Evolutionary conservation across 2,329 filamentous ascomycete genomes (phyloP), one percentile per base, ranked within the genome.

Genomic region (Botrytis elliptica): DNA sequence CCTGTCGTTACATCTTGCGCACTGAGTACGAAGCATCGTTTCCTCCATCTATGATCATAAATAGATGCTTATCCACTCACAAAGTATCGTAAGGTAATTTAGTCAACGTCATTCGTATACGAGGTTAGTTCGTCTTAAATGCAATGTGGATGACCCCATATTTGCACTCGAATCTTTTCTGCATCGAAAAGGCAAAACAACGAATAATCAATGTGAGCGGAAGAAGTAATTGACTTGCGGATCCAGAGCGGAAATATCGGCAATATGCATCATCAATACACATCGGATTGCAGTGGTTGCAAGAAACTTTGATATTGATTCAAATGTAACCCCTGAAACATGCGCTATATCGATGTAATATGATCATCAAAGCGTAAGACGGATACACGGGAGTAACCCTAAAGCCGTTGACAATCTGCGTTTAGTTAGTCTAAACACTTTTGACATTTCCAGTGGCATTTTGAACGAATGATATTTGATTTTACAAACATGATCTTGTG

Each of bases 221-320:
- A 36, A n/a, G n/a, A 67, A 52, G 14, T 33, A 38, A 3, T n/a
- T 16, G 29, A 20, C 36, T 16, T 67, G 52, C 44, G 44, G 22
- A 49, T 42, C 49, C 18, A 42, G 49, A 57, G 36, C 65, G 65
- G 65, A 57, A 68, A 29, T 18, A 38, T 68, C 65, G 65, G 49
- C 16, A 42, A 67, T 42, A 29, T 52, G 4, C 25, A n/a, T 64
- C 25, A 29, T 42, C 62, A 63, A 38, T 29, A 52, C 44, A 29
- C 62, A 5, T 64, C 22, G 16, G 4, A 44, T 64, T 46, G 18
- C 42, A 65, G 16, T 46, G 52, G 18, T 33, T 33, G 38, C 14
- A 64, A 46, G n/a, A 5, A 62, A 40, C 3, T 40, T 40, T 25
- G 38, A 40, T 42, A n/a, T 46, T 22, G 20, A 46, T 22, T 49